Percentiles rank a stretch among this genome's conserved stretches.
These are phyloP conservation scores for Fusarium xylarioides DNA, from an alignment of 2,329 filamentous ascomycete genomes.

Conservation along the genomic window DNA sequence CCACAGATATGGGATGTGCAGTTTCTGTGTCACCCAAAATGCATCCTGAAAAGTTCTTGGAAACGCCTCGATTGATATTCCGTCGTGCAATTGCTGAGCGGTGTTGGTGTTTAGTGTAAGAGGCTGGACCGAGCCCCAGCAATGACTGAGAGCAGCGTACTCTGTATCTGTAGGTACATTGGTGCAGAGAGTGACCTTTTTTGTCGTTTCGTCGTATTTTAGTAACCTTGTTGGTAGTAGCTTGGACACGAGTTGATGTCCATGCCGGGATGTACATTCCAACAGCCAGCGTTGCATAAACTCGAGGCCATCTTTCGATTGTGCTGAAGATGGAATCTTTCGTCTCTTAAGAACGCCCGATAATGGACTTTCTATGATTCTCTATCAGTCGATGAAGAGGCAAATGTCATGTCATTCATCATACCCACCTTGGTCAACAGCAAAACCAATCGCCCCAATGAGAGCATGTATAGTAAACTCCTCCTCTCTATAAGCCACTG, in stretches of 20 bases:
- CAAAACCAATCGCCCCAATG: neutral
- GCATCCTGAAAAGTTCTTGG: neutral
- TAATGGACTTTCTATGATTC: rapidly evolving
- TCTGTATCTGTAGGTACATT: rapidly evolving
- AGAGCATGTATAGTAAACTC: neutral
- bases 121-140: neutral
- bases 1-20: rapidly evolving
- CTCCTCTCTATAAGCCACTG: neutral
- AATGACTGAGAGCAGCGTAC: neutral
- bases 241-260: neutral
- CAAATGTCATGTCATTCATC: rapidly evolving
- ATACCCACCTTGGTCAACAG: neutral
- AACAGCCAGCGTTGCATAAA: neutral
- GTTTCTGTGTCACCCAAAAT: neutral
- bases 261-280: neutral
- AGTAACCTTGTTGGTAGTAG: neutral
- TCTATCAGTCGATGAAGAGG: neutral
- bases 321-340: rapidly evolving
- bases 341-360: rapidly evolving
- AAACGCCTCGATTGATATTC: neutral
- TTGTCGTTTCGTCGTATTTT: neutral
- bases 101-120: neutral
- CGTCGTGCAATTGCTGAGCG: rapidly evolving
- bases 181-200: rapidly evolving
- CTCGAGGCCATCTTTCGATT: neutral